Conservation (phyloP, 2,329 filamentous ascomycete species). For the Aspergillus caelatus region DNA sequence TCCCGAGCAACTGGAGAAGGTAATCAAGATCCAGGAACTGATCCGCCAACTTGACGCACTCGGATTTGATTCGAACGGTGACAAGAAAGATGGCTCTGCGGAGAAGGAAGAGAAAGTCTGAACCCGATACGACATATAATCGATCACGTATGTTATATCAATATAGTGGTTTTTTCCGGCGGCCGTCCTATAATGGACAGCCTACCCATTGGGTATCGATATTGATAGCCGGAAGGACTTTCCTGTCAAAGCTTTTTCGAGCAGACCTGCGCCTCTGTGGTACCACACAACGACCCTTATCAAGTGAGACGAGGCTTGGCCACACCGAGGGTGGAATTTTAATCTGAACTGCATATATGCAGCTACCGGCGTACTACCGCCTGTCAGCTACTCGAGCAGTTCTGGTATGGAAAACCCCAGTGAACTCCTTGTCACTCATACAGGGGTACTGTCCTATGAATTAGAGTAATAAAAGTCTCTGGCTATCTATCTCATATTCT, state of each 20-base stretch:
- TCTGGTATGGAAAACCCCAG: not conserved
- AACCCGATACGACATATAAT: not conserved
- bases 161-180: not conserved
- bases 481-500: not conserved
- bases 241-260: not conserved
- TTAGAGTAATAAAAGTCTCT: not conserved
- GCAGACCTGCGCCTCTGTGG: not conserved
- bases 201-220: not conserved
- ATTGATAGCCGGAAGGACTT: not conserved
- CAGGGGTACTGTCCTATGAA: not conserved
- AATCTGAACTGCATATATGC: not conserved
- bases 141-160: not conserved
- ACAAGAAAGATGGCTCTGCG: constrained; percentile 51
- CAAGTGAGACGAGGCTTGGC: not conserved
- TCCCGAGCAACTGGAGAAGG: constrained; percentile 95
- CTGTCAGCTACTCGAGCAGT: not conserved
- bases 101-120: constrained; percentile 19
- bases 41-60: constrained; percentile 83
- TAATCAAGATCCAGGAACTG: constrained; percentile 95
- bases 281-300: not conserved
- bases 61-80: constrained; percentile 79
- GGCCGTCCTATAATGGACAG: not conserved
- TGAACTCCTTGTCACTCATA: not conserved
- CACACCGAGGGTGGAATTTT: not conserved
- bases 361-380: not conserved